Evolutionary conservation across 768 basidiomycete genomes (phyloP).

Genomic region (Podaxis sp.): DNA sequence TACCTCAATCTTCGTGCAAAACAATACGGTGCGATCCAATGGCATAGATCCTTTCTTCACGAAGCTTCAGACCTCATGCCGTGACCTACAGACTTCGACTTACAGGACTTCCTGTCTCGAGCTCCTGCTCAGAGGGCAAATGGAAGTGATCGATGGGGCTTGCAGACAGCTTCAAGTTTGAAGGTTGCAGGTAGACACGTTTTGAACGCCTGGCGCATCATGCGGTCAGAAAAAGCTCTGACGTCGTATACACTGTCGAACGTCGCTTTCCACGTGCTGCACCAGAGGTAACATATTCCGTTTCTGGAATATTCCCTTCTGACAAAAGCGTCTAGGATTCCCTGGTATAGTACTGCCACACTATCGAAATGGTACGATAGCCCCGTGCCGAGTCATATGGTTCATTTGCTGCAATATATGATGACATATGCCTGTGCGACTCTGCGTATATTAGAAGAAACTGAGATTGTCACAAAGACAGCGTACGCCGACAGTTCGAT

Average conservation of each 20-base stretch:
- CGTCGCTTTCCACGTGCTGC: constrained; percentile 78
- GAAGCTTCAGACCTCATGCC: not conserved
- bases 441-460: constrained; percentile 77
- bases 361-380: constrained; percentile 73
- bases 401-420: constrained; percentile 62
- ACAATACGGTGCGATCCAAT: constrained; percentile 47
- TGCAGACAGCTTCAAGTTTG: constrained; percentile 77
- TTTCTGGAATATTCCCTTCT: not conserved
- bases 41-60: not conserved
- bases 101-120: constrained; percentile 74
- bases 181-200: constrained; percentile 87
- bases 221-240: constrained; percentile 80
- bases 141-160: constrained; percentile 67
- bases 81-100: constrained; percentile 57
- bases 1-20: constrained; percentile 73
- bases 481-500: constrained; percentile 57
- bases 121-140: constrained; percentile 51
- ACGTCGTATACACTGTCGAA: constrained; percentile 89
- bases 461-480: constrained; percentile 84
- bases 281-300: constrained; percentile 53
- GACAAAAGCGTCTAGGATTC: constrained; percentile 50
- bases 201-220: constrained; percentile 89
- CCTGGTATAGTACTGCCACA: constrained; percentile 64
- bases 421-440: constrained; percentile 63
- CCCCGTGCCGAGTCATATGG: constrained; percentile 51